phyloP scores from a whole-genome alignment of 306 rosid species.

The Acacia acuminata region DNA sequence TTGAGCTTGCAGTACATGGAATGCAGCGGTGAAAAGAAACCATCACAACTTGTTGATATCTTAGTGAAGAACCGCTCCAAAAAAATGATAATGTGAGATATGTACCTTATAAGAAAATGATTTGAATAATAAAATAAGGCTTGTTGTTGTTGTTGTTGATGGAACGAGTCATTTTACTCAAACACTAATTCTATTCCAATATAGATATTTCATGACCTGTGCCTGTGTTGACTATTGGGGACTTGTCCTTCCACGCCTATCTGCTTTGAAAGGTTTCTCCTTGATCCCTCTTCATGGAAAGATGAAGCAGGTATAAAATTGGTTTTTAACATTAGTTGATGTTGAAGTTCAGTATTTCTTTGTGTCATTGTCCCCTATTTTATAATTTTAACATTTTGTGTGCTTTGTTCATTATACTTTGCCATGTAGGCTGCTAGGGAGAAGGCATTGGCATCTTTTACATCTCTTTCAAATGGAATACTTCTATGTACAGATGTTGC shows the following conservation, averaged over 20 bases:
- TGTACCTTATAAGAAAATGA: not conserved
- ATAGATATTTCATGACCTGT: constrained; percentile 96
- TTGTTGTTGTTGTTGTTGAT: not conserved
- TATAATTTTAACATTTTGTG: not conserved
- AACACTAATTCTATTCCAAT: constrained; percentile 26
- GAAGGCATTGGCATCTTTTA: constrained; percentile 82
- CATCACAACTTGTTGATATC: constrained; percentile 83
- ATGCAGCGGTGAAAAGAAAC: constrained; percentile 84
- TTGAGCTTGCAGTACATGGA: constrained; percentile 74
- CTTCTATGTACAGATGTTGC: constrained; percentile 99
- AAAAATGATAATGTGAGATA: constrained; percentile 80
- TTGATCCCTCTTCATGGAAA: constrained; percentile 81
- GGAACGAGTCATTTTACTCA: constrained; percentile 8
- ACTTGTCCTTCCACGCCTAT: constrained; percentile 74
- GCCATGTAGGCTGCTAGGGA: constrained; percentile 68
- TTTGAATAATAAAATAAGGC: not conserved
- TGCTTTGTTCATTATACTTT: constrained; percentile 20
- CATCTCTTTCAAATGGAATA: constrained; percentile 78
- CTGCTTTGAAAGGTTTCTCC: constrained; percentile 62
- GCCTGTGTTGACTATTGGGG: constrained; percentile 98
- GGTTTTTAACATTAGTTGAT: constrained; percentile 3
- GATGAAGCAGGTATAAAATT: constrained; percentile 83
- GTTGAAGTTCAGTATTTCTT: constrained; percentile 28
- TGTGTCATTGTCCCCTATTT: constrained; percentile 1
- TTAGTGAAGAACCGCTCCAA: constrained; percentile 62